Percentiles rank a stretch among this genome's conserved stretches.
phyloP scores from a whole-genome alignment of 2,329 filamentous ascomycete species.

The Trichoderma afroharzianum region DNA sequence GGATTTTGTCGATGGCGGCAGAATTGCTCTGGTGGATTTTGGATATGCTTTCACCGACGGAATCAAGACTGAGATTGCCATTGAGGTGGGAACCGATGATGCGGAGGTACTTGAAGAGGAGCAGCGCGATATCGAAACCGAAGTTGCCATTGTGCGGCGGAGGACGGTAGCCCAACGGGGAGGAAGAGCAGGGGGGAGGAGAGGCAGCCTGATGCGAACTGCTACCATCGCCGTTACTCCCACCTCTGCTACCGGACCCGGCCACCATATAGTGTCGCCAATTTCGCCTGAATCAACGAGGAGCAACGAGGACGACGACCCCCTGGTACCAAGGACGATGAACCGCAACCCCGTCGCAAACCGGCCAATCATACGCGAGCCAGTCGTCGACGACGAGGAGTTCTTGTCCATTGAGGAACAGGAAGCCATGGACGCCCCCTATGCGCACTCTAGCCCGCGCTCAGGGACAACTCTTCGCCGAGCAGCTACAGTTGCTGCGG shows the following conservation, averaged over 20 bases:
- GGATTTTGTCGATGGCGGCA: conserved; percentile 74
- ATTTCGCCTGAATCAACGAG: conserved; percentile 31
- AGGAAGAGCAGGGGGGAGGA: conserved; percentile 22
- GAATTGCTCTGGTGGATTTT: conserved; percentile 71
- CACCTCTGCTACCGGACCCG: conserved; percentile 22
- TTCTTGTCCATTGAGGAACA: conserved; percentile 51
- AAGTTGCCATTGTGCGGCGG: conserved; percentile 74
- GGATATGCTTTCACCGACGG: conserved; percentile 59
- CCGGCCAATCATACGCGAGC: conserved; percentile 20
- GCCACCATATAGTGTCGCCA: conserved; percentile 22
- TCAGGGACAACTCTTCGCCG: conserved; percentile 67
- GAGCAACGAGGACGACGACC: conserved; percentile 43
- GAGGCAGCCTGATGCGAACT: conserved; percentile 43
- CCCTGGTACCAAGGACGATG: conserved; percentile 50
- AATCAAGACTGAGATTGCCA: conserved; percentile 54
- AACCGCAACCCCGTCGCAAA: conserved; percentile 26
- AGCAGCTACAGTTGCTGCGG: conserved; percentile 72
- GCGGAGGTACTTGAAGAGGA: conserved; percentile 71
- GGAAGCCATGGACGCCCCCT: conserved; percentile 66
- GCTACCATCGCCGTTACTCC: conserved; percentile 33
- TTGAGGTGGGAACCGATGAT: conserved; percentile 69
- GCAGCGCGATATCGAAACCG: conserved; percentile 67
- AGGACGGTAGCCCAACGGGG: conserved; percentile 66
- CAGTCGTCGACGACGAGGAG: conserved; percentile 39
- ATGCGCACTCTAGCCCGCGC: conserved; percentile 68